phyloP scores from a whole-genome alignment of 2,329 filamentous ascomycete genomes.

The Microcyclosporella mali region DNA sequence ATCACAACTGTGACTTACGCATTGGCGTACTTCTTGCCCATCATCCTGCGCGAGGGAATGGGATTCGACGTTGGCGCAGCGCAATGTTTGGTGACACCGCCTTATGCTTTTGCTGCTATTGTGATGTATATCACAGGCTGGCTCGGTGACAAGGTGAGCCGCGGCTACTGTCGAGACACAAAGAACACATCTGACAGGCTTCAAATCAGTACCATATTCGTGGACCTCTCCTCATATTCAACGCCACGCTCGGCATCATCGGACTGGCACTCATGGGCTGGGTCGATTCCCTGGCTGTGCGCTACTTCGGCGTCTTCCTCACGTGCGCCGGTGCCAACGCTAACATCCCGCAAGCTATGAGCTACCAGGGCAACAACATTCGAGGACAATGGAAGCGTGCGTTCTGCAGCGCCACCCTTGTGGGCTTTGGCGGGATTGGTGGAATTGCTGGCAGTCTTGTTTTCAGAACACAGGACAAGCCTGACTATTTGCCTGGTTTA shows the following conservation, averaged over 20 bases:
- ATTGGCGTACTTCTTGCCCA: constrained; percentile 54
- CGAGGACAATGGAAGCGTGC: constrained; percentile 82
- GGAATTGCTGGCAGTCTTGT: constrained; percentile 18
- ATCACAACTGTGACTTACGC: constrained; percentile 68
- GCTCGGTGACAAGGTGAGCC: constrained; percentile 23
- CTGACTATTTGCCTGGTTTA: constrained; percentile 20
- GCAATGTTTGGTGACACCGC: constrained; percentile 30
- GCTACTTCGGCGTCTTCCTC: constrained; percentile 69
- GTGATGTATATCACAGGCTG: constrained; percentile 24
- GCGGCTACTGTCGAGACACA: not conserved
- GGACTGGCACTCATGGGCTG: constrained; percentile 25
- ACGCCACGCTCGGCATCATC: constrained; percentile 22
- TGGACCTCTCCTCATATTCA: constrained; percentile 25
- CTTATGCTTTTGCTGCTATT: constrained; percentile 32
- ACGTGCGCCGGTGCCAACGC: constrained; percentile 70
- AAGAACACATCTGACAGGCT: not conserved
- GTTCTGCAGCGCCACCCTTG: constrained; percentile 66
- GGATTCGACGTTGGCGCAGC: constrained; percentile 24
- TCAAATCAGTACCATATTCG: constrained; percentile 18
- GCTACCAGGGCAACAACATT: constrained; percentile 82
- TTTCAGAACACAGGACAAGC: constrained; percentile 18
- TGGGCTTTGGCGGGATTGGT: constrained; percentile 57
- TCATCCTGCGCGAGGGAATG: constrained; percentile 29
- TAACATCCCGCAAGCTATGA: constrained; percentile 66
- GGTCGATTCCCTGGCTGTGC: constrained; percentile 17